Base-by-base conservation (phyloP, 2,329 filamentous ascomycete species). In the Sporothrix sp. region DNA sequence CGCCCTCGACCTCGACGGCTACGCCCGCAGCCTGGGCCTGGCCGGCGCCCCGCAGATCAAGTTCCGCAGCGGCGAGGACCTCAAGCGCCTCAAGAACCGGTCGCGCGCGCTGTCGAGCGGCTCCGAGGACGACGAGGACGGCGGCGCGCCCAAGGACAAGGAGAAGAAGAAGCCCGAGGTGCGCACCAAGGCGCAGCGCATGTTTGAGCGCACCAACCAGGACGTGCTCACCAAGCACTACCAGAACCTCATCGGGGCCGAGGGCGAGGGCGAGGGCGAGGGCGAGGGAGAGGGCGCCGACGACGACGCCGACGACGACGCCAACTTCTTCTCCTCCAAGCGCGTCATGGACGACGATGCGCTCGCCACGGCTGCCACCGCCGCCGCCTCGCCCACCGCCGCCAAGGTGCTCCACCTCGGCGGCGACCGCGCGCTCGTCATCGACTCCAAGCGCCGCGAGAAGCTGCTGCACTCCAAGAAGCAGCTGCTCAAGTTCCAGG, bases 131-230 rank as follows among this genome's bases (percentile, higher is more conserved):
- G 72, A 72, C 4, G 68, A 65, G 11, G 69, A 67, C 39, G 70
- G 64, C 11, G 69, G 63, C 13, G 28, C 20, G 35, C 38, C 65
- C 35, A 60, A 64, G 30, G 74, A 75, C 60, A 71, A 70, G 54
- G 81, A 78, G 64, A 30, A 43, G 39, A 81, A 82, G 68, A 83
- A 86, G 68, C 72, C 75, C 10, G 78, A 82, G 59, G 87, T 95
- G 16, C 80, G 89, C 55, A 98, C 94, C 28, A 97, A 95, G 66
- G 94, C 95, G 65, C 89, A 98, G 66, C 84, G 88, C 59, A 97
- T 98, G 93, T 96, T 97, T 67, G 91, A 96, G 71, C 78, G 93
- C 54, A 86, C 85, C 59, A 98, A 98, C 67, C 91, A 97, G 67
- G 90, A 96, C 63, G 86, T 98, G 28, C 69, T 98, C 57, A 90